These are phyloP conservation scores for Artomyces pyxidatus DNA, from an alignment of 768 basidiomycete genomes.

Conservation along the genomic window DNA sequence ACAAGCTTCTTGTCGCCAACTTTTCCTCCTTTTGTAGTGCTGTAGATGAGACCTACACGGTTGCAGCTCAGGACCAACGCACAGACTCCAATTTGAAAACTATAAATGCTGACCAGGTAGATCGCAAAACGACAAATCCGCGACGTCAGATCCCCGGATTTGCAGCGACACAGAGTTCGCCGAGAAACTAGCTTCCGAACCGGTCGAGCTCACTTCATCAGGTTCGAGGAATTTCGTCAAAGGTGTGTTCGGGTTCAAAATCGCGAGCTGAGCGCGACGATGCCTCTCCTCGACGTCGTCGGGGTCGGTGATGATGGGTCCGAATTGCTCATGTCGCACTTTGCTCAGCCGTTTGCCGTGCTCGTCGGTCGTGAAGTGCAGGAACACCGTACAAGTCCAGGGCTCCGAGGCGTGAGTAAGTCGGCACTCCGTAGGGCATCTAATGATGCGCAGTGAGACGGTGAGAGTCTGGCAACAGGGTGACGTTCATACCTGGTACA, in stretches of 20 bases:
- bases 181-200: constrained; percentile 25
- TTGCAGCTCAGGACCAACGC: background rate
- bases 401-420: constrained; percentile 20
- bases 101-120: constrained; percentile 26
- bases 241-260: constrained; percentile 45
- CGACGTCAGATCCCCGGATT: constrained; percentile 29
- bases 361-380: constrained; percentile 24
- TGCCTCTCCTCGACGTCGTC: constrained; percentile 56
- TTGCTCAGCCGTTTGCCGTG: constrained; percentile 27
- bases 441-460: constrained; percentile 6
- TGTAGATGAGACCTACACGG: constrained; percentile 20
- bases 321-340: constrained; percentile 19
- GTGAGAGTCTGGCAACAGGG: background rate
- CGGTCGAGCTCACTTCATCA: constrained; percentile 21
- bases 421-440: constrained; percentile 31
- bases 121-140: constrained; percentile 34
- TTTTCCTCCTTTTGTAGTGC: constrained; percentile 50
- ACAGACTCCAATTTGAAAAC: background rate
- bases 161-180: constrained; percentile 28
- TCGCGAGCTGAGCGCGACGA: constrained; percentile 55
- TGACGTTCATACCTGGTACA: constrained; percentile 51
- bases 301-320: constrained; percentile 38
- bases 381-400: constrained; percentile 28
- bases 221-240: constrained; percentile 31
- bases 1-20: constrained; percentile 54